Evolutionary conservation across 2,329 filamentous ascomycete species (phyloP).

Genomic region (Helicocarpus griseus): DNA sequence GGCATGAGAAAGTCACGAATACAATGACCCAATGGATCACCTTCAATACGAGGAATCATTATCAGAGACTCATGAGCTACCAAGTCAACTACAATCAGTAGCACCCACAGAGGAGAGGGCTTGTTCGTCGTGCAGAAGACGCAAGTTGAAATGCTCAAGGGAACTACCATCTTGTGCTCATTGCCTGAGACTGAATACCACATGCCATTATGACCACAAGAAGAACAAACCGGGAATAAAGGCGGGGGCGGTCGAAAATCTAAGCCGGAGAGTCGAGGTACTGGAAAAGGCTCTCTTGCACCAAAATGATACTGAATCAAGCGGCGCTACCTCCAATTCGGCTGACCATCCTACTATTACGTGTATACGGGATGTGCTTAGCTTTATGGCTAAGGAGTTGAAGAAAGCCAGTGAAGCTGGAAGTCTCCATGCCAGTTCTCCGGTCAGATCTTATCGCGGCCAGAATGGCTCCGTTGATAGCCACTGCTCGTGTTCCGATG

Average conservation of each 20-base stretch:
- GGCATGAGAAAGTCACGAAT: too few relatives aligned
- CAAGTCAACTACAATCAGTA: too few relatives aligned
- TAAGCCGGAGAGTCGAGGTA: conserved; percentile 22
- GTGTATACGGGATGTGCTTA: conserved; percentile 1
- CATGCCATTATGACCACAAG: conserved; percentile 25
- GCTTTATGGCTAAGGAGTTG: not conserved
- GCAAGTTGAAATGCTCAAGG: conserved; percentile 28
- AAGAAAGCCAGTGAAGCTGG: not conserved
- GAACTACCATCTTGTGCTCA: conserved; percentile 25
- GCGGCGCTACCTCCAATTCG: not conserved
- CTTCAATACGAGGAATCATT: not conserved
- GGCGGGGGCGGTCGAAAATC: conserved; percentile 27
- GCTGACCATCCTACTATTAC: not conserved
- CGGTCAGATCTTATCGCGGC: not conserved
- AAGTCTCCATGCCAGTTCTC: not conserved
- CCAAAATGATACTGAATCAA: not conserved
- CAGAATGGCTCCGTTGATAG: not conserved
- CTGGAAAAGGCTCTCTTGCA: conserved; percentile 9
- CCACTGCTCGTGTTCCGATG: not conserved
- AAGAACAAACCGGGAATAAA: conserved; percentile 31
- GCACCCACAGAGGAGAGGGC: conserved; percentile 9
- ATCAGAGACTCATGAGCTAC: not conserved
- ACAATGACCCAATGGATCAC: not conserved
- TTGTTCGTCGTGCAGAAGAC: conserved; percentile 25
- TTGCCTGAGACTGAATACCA: conserved; percentile 21